phyloP scores from a whole-genome alignment of 2,329 filamentous ascomycete genomes.

The Sporothrix inflata region DNA sequence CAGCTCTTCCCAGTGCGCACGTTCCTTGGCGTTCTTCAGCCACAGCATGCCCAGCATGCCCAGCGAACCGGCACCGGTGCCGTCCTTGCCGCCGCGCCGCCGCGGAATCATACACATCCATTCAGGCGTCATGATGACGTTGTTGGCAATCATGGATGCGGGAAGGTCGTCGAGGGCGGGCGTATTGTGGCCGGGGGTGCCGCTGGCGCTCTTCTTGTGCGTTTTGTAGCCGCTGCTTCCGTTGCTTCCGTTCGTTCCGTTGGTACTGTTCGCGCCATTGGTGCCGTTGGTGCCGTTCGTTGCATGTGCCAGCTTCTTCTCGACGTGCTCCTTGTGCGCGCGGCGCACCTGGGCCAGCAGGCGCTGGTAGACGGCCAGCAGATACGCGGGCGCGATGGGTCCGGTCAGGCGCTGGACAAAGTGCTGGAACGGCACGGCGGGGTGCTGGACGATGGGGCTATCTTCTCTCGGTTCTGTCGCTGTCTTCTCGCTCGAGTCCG shows the following conservation, averaged over 20 bases:
- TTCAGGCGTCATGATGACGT: constrained; percentile 40
- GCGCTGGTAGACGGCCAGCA: constrained; percentile 33
- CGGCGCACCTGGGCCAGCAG: constrained; percentile 31
- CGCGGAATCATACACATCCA: constrained; percentile 44
- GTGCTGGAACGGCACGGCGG: constrained; percentile 35
- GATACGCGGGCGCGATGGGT: constrained; percentile 18
- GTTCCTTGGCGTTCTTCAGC: constrained; percentile 36
- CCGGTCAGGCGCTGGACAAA: constrained; percentile 31
- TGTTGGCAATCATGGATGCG: constrained; percentile 37
- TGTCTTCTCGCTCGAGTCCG: neutral
- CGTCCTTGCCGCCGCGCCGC: constrained; percentile 36
- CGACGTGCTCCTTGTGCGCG: constrained; percentile 31
- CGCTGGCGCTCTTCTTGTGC: constrained; percentile 15
- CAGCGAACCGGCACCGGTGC: constrained; percentile 40
- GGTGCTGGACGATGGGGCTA: constrained; percentile 31
- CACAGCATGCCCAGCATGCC: constrained; percentile 44
- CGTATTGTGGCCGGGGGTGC: constrained; percentile 21
- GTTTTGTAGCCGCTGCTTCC: neutral
- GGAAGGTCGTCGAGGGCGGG: constrained; percentile 26
- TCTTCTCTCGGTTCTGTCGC: neutral
- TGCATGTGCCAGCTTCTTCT: neutral
- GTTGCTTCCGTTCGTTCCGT: neutral
- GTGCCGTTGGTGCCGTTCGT: constrained; percentile 6
- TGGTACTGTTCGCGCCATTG: neutral
- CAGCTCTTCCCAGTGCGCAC: constrained; percentile 37